A percentile compares a stretch with the other conserved stretches of the same genome.
phyloP scores from a whole-genome alignment of 176 grass and related monocot species.

The Rhynchospora tenuis region DNA sequence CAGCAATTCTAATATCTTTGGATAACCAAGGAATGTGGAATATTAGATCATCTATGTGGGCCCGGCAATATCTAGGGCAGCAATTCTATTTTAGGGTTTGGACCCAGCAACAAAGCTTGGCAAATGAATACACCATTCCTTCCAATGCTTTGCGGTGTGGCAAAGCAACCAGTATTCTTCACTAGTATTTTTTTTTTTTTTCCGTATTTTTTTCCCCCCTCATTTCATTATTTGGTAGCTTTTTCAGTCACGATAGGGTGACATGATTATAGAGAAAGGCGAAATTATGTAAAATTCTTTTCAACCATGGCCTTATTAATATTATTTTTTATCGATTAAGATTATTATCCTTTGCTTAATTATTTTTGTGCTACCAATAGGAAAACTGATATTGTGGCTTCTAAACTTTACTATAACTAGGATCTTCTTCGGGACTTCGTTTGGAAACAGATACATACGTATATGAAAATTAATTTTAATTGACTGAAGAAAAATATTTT shows the following conservation, averaged over 20 bases:
- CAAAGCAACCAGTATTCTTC: constrained; percentile 36
- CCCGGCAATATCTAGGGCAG: constrained; percentile 68
- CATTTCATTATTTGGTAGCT: not conserved
- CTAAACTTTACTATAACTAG: too few relatives aligned
- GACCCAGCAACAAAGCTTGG: constrained; percentile 60
- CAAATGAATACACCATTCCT: constrained; percentile 74
- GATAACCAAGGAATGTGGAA: constrained; percentile 98
- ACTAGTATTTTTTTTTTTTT: constrained; percentile 16
- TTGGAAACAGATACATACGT: too few relatives aligned
- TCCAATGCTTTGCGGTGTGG: constrained; percentile 62
- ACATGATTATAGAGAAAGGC: constrained; percentile 8
- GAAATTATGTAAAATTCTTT: constrained; percentile 19
- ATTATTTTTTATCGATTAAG: not conserved
- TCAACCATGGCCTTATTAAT: not conserved
- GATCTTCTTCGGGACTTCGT: too few relatives aligned
- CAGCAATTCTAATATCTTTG: constrained; percentile 85
- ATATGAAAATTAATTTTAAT: too few relatives aligned
- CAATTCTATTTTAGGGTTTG: constrained; percentile 85
- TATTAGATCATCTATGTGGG: constrained; percentile 66
- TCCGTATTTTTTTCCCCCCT: not conserved
- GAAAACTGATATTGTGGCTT: not conserved
- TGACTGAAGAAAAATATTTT: too few relatives aligned
- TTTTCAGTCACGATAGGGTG: constrained; percentile 19
- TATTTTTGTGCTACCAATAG: not conserved
- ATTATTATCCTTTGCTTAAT: not conserved